Base-by-base conservation (phyloP, 2,329 filamentous ascomycete species). In the Clonostachys rhizophaga region DNA sequence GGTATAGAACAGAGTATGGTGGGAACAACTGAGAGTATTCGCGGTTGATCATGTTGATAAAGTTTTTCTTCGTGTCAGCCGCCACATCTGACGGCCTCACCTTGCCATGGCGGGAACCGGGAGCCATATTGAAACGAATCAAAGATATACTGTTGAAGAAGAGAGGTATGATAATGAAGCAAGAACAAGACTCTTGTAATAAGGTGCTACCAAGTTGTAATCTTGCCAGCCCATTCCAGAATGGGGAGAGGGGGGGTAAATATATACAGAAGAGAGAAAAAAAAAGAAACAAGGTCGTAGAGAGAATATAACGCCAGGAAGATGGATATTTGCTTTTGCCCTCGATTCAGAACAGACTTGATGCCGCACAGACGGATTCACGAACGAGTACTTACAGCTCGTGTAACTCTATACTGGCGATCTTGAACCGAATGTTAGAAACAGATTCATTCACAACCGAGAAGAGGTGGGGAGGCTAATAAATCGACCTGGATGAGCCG, bases 41-140 rank as follows among this genome's bases (percentile, higher is more conserved):
- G 35, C 73, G 69, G 57, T 73, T 77, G 55, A 89, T 80, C 52
- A 78, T 69, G 14, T 86, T 85, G 53, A 89, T 84, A 59, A 84
- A 87, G 49, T 76, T 76, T 55, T 75, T 78, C 65, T 88, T 88
- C n/a, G 84, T 86, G 61, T 89, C 85, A 24, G 81, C 78, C 47
- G 86, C 86, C 46, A 90, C 80, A 53, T 89, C 85, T 39, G 84
- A 66, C 34, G 66, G 66, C 56, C 61, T 59, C 44, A 65, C 60
- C 34, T 60, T 58, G 49, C 58, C 58, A 33, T 62, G 57, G 52
- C 55, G 66, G 40, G 60, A 55, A 34, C 51, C 47, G 18, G 65
- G 58, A 39, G 59, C 59, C 66, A 68, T 68, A 33, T 41, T 49
- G 45, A 43, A 20, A 16, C 17, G 34, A 14, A 36, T 17, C 18